Evolutionary conservation across 2,329 filamentous ascomycete genomes (phyloP), one percentile per base, ranked within the genome.

Genomic region (Cyphellophora europaea): DNA sequence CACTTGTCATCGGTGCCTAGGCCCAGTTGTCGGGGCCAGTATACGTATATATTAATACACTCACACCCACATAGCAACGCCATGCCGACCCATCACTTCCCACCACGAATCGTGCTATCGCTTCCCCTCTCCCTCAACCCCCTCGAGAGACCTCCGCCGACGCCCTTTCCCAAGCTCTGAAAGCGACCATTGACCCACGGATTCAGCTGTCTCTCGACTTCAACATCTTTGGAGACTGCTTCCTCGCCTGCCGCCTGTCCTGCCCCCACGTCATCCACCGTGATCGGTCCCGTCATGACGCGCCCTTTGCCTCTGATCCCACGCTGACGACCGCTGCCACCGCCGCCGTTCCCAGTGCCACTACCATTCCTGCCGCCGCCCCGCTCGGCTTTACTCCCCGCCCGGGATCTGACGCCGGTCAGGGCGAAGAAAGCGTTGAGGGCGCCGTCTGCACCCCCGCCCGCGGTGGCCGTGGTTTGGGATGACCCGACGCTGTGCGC

Each of bases 111-210:
- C 3, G 48, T 50, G 14, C 42, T 37, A 32, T 48, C 41, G 29
- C 48, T 50, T 4, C 27, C 40, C 33, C 43, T 47, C 8, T 40
- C 41, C 25, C 33, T 46, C 32, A 65, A 41, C 3, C 59, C 62
- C 33, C 58, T 55, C 41, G 58, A 64, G 17, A 64, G 42, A 3
- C 61, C 61, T 14, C 56, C 59, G 10, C 61, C 60, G 11, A 64
- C 51, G 2, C 62, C 62, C 40, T 58, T 47, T 3, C 59, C 59
- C 34, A 65, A 53, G 12, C 58, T 57, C 5, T 56, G 53, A 43
- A 63, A 28, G 17, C 41, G 44, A 18, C 28, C 38, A 3, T 33
- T 41, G 5, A 42, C 37, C 39, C 45, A 48, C 10, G 45, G 45
- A 18, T 44, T 42, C 8, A 48, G 31, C 6, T 15, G 27, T 4